Percentiles rank a stretch among this genome's conserved stretches.
Conservation (phyloP, 148 eudicot genomes). For the Heliamphora exappendiculata region DNA sequence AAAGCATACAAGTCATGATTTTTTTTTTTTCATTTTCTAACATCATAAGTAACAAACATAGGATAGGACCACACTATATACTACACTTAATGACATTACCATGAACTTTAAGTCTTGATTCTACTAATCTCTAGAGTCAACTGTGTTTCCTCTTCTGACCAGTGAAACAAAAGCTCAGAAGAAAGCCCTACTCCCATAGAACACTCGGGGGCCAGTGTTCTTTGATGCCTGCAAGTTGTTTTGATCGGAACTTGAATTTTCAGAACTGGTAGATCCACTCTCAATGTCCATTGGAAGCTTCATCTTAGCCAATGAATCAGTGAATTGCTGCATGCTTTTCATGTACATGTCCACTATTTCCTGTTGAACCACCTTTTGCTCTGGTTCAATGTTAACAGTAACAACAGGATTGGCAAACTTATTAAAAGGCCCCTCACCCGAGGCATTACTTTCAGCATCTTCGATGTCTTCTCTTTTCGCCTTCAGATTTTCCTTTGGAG, state of each 20-base stretch:
- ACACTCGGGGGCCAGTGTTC: slow-evolving; percentile 63
- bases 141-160: slow-evolving; percentile 23
- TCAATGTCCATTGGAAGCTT: slow-evolving; percentile 85
- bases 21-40: slow-evolving; percentile 20
- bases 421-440: slow-evolving; percentile 20
- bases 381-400: slow-evolving; percentile 52
- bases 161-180: slow-evolving; percentile 41
- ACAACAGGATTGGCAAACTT: slow-evolving; percentile 41
- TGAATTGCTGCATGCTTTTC: slow-evolving; percentile 99
- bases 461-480: slow-evolving; percentile 32
- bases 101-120: slow-evolving; percentile 35
- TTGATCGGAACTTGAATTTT: slow-evolving; percentile 59
- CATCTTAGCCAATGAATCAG: slow-evolving; percentile 87
- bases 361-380: slow-evolving; percentile 81
- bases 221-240: slow-evolving; percentile 52
- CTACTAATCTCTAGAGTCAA: slow-evolving; percentile 67
- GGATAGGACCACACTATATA: slow-evolving; percentile 25
- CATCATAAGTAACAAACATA: slow-evolving; percentile 27
- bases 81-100: slow-evolving; percentile 23
- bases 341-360: slow-evolving; percentile 96
- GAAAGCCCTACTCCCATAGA: slow-evolving; percentile 97
- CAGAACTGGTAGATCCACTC: slow-evolving; percentile 54
- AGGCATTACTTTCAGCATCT: slow-evolving; percentile 40
- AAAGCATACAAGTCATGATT: slow-evolving; percentile 22
- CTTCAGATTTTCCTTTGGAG: slow-evolving; percentile 24